These are phyloP conservation scores for Phytophthora sp. DNA, from an alignment of 352 stramenopile genomes.

Conservation along the genomic window DNA sequence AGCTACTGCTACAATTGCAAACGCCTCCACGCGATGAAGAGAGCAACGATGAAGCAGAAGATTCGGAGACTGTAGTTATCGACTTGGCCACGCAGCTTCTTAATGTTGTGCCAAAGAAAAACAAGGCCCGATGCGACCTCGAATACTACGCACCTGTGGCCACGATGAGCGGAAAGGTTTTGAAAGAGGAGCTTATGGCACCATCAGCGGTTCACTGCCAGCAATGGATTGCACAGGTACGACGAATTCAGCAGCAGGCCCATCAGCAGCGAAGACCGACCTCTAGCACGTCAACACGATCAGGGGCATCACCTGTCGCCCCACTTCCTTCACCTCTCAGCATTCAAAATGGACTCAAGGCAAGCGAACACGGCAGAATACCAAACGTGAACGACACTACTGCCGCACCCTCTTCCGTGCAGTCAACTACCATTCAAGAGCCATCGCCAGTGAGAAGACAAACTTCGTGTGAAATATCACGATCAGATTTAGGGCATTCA, in stretches of 20 bases:
- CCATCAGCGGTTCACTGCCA: constrained; percentile 67
- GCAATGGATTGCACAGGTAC: constrained; percentile 63
- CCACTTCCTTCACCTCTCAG: constrained; percentile 21
- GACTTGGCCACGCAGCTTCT: constrained; percentile 52
- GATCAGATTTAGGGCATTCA: constrained; percentile 16
- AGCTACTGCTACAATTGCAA: constrained; percentile 41
- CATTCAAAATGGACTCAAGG: constrained; percentile 3
- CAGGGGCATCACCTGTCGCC: constrained; percentile 19
- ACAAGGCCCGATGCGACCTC: constrained; percentile 64
- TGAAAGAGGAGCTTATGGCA: constrained; percentile 75
- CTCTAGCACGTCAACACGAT: constrained; percentile 17
- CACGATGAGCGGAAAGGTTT: constrained; percentile 14
- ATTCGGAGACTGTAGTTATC: constrained; percentile 34
- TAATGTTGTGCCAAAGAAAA: constrained; percentile 62
- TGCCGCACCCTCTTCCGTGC: neutral
- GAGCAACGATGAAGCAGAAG: constrained; percentile 9
- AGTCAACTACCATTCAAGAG: constrained; percentile 5
- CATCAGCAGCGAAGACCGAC: constrained; percentile 31
- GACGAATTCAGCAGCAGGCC: constrained; percentile 42
- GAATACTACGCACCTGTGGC: constrained; percentile 37
- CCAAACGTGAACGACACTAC: neutral
- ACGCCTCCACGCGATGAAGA: constrained; percentile 31
- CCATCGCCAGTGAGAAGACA: constrained; percentile 15
- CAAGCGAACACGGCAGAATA: constrained; percentile 5
- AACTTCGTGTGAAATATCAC: constrained; percentile 21